A percentile compares a stretch with the other conserved stretches of the same genome.
These are phyloP conservation scores for Arthrobotrys megalospora DNA, from an alignment of 2,329 filamentous ascomycete genomes.

Conservation along the genomic window DNA sequence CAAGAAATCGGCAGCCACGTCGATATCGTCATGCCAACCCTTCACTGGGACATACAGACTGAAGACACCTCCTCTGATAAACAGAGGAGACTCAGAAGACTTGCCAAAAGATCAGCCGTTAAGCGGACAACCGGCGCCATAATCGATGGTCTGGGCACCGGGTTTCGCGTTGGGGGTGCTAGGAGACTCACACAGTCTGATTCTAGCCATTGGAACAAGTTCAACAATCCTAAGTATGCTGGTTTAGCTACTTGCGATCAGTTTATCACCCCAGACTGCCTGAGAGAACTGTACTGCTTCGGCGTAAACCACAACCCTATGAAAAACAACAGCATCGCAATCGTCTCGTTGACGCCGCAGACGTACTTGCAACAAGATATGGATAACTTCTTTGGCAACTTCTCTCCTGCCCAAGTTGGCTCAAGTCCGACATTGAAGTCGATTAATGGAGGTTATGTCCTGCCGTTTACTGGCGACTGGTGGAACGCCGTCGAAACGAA, in stretches of 20 bases:
- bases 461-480: constrained; percentile 58
- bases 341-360: constrained; percentile 72
- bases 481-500: constrained; percentile 73
- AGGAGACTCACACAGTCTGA: constrained; percentile 42
- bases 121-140: constrained; percentile 43
- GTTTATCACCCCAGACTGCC: constrained; percentile 74
- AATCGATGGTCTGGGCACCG: constrained; percentile 45
- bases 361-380: constrained; percentile 72
- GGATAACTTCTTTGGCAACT: constrained; percentile 70
- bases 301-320: constrained; percentile 60
- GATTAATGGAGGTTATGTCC: constrained; percentile 69
- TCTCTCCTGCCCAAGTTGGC: constrained; percentile 68
- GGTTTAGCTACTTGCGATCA: constrained; percentile 68
- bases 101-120: constrained; percentile 35
- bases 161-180: constrained; percentile 34
- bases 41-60: constrained; percentile 66
- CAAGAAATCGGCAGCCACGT: constrained; percentile 67
- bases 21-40: constrained; percentile 69
- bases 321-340: constrained; percentile 71
- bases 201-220: constrained; percentile 32
- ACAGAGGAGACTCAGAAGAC: constrained; percentile 40
- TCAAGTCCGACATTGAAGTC: constrained; percentile 69
- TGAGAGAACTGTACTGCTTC: constrained; percentile 70
- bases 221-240: constrained; percentile 43
- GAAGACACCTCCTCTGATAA: constrained; percentile 43